These are phyloP conservation scores for Panicum miliaceum DNA, from an alignment of 176 grass and related monocot genomes.

Conservation along the genomic window DNA sequence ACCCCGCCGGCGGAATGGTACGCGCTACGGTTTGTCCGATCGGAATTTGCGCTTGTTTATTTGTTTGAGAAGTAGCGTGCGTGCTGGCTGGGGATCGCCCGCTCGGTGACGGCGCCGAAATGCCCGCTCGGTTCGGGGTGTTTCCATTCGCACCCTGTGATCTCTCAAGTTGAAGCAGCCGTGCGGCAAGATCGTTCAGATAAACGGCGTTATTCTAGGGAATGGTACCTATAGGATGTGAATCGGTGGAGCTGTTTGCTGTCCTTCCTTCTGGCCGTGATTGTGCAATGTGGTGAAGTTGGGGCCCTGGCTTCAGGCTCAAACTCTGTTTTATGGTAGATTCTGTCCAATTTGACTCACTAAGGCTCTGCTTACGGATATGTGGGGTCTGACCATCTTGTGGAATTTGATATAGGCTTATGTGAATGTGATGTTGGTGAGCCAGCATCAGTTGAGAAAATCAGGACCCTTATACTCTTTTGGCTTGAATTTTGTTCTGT, in stretches of 20 bases:
- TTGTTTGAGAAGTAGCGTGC: neutral
- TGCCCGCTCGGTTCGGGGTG: neutral
- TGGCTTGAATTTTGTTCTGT: constrained; percentile 11
- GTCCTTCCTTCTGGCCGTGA: neutral
- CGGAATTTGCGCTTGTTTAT: neutral
- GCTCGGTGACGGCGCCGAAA: constrained; percentile 26
- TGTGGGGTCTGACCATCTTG: constrained; percentile 5
- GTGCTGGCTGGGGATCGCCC: neutral
- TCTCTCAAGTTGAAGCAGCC: constrained; percentile 25
- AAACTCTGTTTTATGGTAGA: neutral
- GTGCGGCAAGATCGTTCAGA: neutral
- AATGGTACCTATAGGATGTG: constrained; percentile 19
- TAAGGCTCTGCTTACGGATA: neutral
- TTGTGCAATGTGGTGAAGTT: constrained; percentile 36
- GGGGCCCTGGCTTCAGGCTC: neutral
- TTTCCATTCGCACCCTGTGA: neutral
- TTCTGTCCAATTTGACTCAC: neutral
- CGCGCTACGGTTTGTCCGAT: neutral
- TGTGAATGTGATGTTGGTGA: constrained; percentile 2
- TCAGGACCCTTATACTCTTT: neutral
- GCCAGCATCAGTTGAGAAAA: neutral
- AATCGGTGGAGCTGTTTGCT: neutral
- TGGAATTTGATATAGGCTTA: neutral
- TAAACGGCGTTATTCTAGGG: neutral
- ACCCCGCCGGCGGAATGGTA: constrained; percentile 34